Base-by-base conservation (phyloP, 768 basidiomycete species). In the Pluteus cervinus region DNA sequence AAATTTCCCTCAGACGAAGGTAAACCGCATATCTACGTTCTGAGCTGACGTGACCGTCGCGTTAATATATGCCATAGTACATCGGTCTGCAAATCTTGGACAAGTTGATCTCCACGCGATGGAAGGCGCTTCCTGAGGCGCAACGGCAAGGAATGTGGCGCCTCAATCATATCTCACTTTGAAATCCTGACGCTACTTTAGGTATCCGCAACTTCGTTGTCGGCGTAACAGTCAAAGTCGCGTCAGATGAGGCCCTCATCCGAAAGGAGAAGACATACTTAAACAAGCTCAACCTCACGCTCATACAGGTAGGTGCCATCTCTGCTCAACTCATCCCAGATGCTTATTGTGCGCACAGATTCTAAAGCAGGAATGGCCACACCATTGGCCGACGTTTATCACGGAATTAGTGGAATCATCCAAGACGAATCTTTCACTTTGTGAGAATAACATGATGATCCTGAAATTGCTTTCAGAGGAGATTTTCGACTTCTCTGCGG, bases 401-500 rank as follows among this genome's bases (percentile, higher is more conserved):
- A 81, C 87, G 8, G 93, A 98, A 61, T 86, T 98, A 31, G 92
- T 98, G 42, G 85, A 92, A 49, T 96, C 94, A 6, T 98, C 94
- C 29, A 94, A 94, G 62, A 90, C 89, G 29, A 97, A 92, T 56
- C 77, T 97, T 26, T 82, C 88, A 2, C 76, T 98, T 21, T 98
- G 96, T 73, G 96, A 99, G 67, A 99, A 99, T 74, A 99, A 99
- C 67, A 99, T 99, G 96, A 77, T 91, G 60, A 98, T 99, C 57
- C 73, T 98, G 50, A 88, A 89, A 54, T 73, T 99, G 9, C 74
- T 98, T n/a, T 94, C 91, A 0, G 96, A 99, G 56, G 96, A 99
- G 60, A 90, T 99, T 41, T 99, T 99, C 54, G 96, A 99, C 60
- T 99, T 85, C 62, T 96, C 92, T 3, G 91, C 96, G 3, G 96